Conservation (phyloP, 2,329 filamentous ascomycete genomes). For the Claviceps purpurea region DNA sequence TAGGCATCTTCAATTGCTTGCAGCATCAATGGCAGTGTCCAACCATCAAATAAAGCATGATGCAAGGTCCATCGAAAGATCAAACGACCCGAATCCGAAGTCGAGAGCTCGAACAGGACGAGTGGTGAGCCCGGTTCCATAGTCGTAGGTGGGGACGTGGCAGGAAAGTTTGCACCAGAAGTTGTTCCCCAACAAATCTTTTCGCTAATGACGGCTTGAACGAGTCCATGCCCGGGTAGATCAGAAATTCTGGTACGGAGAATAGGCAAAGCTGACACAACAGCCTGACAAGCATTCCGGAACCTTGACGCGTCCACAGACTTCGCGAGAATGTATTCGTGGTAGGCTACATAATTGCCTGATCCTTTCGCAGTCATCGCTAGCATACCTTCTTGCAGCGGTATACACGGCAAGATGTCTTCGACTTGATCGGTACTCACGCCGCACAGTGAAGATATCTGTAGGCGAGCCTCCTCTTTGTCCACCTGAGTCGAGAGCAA, state of each 20-base stretch:
- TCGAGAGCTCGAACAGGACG: slow-evolving; percentile 21
- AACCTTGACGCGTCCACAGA: slow-evolving; percentile 1
- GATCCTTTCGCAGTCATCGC: neutral
- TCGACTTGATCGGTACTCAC: neutral
- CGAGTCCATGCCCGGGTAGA: slow-evolving; percentile 22
- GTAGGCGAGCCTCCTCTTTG: neutral
- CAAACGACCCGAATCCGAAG: slow-evolving; percentile 21
- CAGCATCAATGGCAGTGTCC: slow-evolving; percentile 29
- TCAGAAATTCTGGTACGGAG: slow-evolving; percentile 34
- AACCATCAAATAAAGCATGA: slow-evolving; percentile 37
- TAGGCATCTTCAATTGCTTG: slow-evolving; percentile 16
- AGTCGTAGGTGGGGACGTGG: neutral
- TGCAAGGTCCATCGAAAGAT: slow-evolving; percentile 25
- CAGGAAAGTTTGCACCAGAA: neutral
- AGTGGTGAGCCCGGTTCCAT: slow-evolving; percentile 27
- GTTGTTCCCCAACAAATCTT: slow-evolving; percentile 18
- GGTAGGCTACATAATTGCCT: neutral
- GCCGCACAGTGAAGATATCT: neutral
- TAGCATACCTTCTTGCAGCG: neutral
- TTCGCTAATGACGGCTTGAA: slow-evolving; percentile 28
- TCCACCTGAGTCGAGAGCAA: neutral
- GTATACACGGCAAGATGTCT: neutral
- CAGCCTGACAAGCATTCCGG: slow-evolving; percentile 7
- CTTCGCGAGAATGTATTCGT: neutral
- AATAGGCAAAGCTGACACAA: slow-evolving; percentile 13